Conservation (phyloP, 2,329 filamentous ascomycete genomes). For the Sporothrix brasiliensis region DNA sequence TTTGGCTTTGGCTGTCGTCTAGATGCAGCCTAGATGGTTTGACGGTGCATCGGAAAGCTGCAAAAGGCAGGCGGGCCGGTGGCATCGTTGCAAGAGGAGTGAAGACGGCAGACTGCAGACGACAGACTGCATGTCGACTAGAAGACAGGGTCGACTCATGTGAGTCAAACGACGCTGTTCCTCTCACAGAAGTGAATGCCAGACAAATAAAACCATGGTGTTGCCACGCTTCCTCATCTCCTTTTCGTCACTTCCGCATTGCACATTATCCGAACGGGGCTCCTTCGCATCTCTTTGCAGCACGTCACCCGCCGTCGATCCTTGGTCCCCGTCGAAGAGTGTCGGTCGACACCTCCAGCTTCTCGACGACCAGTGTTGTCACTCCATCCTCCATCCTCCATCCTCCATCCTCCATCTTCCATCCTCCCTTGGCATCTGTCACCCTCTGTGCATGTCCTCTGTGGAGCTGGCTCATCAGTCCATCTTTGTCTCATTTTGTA, state of each 20-base stretch:
- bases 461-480: constrained; percentile 1
- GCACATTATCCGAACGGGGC: neutral
- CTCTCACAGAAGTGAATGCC: neutral
- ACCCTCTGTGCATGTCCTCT: neutral
- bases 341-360: neutral
- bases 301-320: neutral
- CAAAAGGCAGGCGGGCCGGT: constrained; percentile 6
- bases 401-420: neutral
- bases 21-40: constrained; percentile 22
- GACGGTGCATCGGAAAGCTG: neutral
- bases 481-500: neutral
- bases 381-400: constrained; percentile 2
- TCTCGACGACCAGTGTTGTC: neutral
- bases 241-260: neutral
- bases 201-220: neutral
- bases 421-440: neutral
- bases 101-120: neutral
- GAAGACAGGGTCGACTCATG: neutral
- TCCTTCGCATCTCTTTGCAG: neutral
- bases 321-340: neutral
- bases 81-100: neutral
- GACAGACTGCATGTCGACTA: neutral
- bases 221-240: neutral
- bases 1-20: neutral
- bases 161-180: neutral